Percentiles rank a stretch among this genome's conserved stretches.
Evolutionary conservation across 2,329 filamentous ascomycete genomes (phyloP).

Genomic region (Fusarium clavum): DNA sequence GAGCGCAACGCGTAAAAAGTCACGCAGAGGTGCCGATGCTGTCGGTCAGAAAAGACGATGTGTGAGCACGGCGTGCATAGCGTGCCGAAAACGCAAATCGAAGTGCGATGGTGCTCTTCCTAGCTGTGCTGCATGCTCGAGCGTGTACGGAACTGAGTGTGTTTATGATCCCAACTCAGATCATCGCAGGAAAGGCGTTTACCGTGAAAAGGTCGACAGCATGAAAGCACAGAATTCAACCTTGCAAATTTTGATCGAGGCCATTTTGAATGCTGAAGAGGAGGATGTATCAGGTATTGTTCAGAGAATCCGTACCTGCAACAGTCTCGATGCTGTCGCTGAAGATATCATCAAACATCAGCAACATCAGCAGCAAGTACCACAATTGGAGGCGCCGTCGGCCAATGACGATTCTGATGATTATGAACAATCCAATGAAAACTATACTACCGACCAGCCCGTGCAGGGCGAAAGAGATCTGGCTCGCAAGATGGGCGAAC

Average conservation of each 20-base stretch:
- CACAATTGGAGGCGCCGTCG: constrained; percentile 45
- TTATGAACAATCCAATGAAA: constrained; percentile 54
- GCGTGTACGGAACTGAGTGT: constrained; percentile 90
- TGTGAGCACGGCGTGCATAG: constrained; percentile 86
- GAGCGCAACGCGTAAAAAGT: constrained; percentile 56
- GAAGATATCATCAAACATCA: constrained; percentile 61
- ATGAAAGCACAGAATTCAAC: constrained; percentile 89
- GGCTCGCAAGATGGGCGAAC: constrained; percentile 91
- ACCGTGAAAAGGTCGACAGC: constrained; percentile 91
- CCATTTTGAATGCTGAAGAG: constrained; percentile 90
- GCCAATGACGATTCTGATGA: constrained; percentile 57
- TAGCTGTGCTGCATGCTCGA: constrained; percentile 94
- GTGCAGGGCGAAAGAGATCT: constrained; percentile 79
- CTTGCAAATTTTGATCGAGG: constrained; percentile 90
- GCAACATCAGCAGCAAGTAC: constrained; percentile 52
- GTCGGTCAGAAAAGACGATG: constrained; percentile 76
- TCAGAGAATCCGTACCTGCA: constrained; percentile 87
- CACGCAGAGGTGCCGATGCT: constrained; percentile 61
- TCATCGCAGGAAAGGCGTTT: constrained; percentile 95
- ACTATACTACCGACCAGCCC: constrained; percentile 56
- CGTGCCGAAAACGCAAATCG: constrained; percentile 81
- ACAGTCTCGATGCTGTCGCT: constrained; percentile 70
- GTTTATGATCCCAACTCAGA: constrained; percentile 97
- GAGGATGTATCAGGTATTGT: constrained; percentile 86
- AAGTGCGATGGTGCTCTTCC: constrained; percentile 94